These are phyloP conservation scores for Vigna radiata DNA, from an alignment of 306 rosid species.

Conservation along the genomic window DNA sequence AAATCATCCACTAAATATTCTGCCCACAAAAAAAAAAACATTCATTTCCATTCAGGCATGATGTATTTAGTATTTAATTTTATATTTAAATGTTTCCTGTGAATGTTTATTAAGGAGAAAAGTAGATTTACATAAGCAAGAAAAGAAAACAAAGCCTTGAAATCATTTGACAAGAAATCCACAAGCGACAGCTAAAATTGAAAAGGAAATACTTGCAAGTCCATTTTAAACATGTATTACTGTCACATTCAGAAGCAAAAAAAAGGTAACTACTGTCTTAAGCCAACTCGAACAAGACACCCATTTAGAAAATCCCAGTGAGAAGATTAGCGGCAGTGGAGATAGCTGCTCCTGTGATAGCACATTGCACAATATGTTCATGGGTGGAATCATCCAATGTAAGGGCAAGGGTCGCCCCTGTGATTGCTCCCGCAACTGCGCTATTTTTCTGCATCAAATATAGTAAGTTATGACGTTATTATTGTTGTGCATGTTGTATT, in stretches of 20 bases:
- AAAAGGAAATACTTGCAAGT: slow-evolving; percentile 34
- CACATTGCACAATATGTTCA: slow-evolving; percentile 82
- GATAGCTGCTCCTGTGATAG: slow-evolving; percentile 93
- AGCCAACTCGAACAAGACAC: slow-evolving; percentile 2
- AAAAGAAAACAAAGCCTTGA: not conserved
- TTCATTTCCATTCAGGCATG: not conserved
- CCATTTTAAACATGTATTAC: slow-evolving; percentile 21
- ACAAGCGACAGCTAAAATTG: not conserved
- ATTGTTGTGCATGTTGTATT: not conserved
- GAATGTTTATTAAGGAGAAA: not conserved
- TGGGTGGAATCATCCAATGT: slow-evolving; percentile 69
- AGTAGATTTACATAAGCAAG: slow-evolving; percentile 9
- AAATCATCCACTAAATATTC: too few relatives aligned
- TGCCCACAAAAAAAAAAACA: too few relatives aligned
- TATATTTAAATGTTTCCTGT: not conserved
- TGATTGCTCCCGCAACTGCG: slow-evolving; percentile 87
- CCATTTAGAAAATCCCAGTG: slow-evolving; percentile 63
- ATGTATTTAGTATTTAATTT: not conserved
- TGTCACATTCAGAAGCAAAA: slow-evolving; percentile 25
- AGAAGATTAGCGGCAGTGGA: slow-evolving; percentile 92
- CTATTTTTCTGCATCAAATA: slow-evolving; percentile 86
- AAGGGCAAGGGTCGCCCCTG: slow-evolving; percentile 85
- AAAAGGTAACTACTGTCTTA: not conserved
- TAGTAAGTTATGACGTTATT: not conserved
- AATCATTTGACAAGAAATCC: slow-evolving; percentile 1